Base-by-base conservation (phyloP, 768 basidiomycete species). In the Sarcomyxa edulis region DNA sequence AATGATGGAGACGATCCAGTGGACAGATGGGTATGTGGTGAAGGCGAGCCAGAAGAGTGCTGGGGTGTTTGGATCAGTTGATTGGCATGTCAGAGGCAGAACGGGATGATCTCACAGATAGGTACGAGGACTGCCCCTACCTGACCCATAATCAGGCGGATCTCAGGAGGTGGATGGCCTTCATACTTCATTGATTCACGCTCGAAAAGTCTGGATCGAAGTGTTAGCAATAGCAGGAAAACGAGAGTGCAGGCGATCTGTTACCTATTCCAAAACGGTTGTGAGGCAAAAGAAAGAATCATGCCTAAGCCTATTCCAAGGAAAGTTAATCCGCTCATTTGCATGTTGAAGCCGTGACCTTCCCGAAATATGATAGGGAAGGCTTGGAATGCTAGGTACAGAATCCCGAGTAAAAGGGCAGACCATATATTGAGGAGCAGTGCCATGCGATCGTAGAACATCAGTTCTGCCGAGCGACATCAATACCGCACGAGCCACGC, bases 391-490 rank as follows among this genome's bases (percentile, higher is more conserved):
- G 76, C 70, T 6, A 79, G 66, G 54, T 84, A 84, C 0, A 84
- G 61, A 14, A 71, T 75, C 1, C 75, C 74, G 37, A 82, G 76
- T 7, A 76, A 58, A n/a, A 81, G 61, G 0, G 75, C 61, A 0
- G 74, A 82, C 88, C 87, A 90, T 10, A 72, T 55, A 52, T 87
- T 71, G 7, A 91, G 64, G 4, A 82, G 57, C 3, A 89, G 66
- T 0, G 82, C 81, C 85, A 90, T 91, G 12, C 73, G 67, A 47
- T 93, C 84, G 32, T 65, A 72, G 0, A 74, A 26, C 3, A 86
- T 58, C 5, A 88, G 61, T 54, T 78, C 83, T 84, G 43, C 23
- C 20, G 37, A 23, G 23, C 18, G n/a, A 5, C n/a, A n/a, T n/a
- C n/a, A n/a, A n/a, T n/a, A n/a, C n/a, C n/a, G n/a, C 19, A 33